Evolutionary conservation across 345 rosid genomes (phyloP).

Genomic region (Mallotus nudiflorus): DNA sequence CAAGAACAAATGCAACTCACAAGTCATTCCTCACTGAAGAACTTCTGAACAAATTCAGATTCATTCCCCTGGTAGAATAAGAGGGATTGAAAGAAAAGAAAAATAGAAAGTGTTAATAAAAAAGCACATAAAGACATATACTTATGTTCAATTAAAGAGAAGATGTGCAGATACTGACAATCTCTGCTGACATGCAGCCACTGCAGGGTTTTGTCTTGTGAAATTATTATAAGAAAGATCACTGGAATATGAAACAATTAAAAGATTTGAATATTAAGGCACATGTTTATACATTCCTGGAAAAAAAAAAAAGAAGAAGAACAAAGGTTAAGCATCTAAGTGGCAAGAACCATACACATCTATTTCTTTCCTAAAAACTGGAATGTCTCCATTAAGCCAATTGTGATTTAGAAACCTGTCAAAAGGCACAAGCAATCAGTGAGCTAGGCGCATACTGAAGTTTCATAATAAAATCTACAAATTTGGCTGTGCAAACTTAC

Average conservation of each 20-base stretch:
- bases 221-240: slow-evolving; percentile 82
- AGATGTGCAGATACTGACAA: slow-evolving; percentile 25
- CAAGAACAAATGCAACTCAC: slow-evolving; percentile 38
- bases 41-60: slow-evolving; percentile 49
- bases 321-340: neutral
- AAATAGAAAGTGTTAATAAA: too few species aligned
- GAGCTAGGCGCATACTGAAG: neutral
- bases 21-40: slow-evolving; percentile 26
- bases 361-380: slow-evolving; percentile 54
- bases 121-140: neutral
- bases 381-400: slow-evolving; percentile 50
- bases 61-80: slow-evolving; percentile 30
- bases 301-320: too few species aligned
- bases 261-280: neutral
- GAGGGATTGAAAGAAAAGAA: neutral
- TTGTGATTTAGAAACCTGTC: slow-evolving; percentile 53
- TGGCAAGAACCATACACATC: slow-evolving; percentile 46
- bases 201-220: slow-evolving; percentile 45
- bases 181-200: slow-evolving; percentile 52
- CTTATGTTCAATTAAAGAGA: neutral
- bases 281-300: neutral
- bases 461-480: neutral
- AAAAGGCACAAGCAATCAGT: slow-evolving; percentile 17
- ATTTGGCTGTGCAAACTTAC: slow-evolving; percentile 36
- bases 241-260: slow-evolving; percentile 37